These are phyloP conservation scores for Gaultheria prostrata DNA, from an alignment of 148 eudicot genomes.

Conservation along the genomic window DNA sequence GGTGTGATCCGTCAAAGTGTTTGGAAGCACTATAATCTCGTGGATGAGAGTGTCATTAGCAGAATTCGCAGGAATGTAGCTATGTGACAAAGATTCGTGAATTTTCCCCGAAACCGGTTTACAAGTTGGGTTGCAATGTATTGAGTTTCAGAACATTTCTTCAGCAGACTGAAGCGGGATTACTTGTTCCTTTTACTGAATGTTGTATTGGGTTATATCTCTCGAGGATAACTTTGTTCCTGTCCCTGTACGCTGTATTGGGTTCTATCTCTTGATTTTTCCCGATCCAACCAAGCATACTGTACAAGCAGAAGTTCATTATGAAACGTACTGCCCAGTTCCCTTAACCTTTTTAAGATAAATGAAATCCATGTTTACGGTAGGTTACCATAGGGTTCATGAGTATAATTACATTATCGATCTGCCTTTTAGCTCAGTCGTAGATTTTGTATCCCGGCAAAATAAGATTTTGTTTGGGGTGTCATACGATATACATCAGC, in stretches of 20 bases:
- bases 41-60: conserved; percentile 58
- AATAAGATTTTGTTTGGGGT: neutral
- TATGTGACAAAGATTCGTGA: conserved; percentile 45
- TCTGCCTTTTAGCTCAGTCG: neutral
- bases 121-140: neutral
- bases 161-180: neutral
- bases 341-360: neutral
- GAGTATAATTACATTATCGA: neutral
- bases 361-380: neutral
- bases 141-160: neutral
- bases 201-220: neutral
- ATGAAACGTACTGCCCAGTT: neutral
- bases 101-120: neutral
- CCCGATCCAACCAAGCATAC: neutral
- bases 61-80: conserved; percentile 41
- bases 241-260: neutral
- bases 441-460: neutral
- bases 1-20: conserved; percentile 53
- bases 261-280: neutral
- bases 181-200: neutral
- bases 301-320: neutral
- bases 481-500: too few relatives aligned
- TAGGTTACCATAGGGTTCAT: neutral
- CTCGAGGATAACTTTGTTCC: neutral
- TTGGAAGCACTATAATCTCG: conserved; percentile 56